Conservation (phyloP, 192 early-diverging fungal species). For the Backusella tarrabulga region DNA sequence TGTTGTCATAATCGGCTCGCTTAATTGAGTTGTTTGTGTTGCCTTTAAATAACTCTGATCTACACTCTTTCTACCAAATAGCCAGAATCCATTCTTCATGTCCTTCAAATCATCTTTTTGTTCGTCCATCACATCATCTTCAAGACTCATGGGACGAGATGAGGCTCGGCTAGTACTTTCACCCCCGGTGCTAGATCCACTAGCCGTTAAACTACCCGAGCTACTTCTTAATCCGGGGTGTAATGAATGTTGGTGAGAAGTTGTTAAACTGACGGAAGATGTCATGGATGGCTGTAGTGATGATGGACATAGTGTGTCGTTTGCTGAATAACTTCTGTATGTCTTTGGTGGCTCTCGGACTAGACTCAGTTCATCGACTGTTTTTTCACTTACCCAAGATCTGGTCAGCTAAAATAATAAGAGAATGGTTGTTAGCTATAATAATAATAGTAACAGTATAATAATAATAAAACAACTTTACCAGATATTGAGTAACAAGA, state of each 20-base stretch:
- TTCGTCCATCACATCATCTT: not conserved
- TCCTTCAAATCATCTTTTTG: not conserved
- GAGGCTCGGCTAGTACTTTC: conserved; percentile 23
- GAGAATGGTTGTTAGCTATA: not conserved
- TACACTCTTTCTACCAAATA: conserved; percentile 15
- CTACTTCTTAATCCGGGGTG: conserved; percentile 7
- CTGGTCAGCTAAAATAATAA: conserved; percentile 44
- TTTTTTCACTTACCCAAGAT: conserved; percentile 68
- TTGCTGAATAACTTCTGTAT: not conserved
- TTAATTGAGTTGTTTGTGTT: not conserved
- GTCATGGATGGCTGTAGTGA: not conserved
- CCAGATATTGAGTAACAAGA: conserved; percentile 62
- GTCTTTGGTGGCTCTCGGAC: conserved; percentile 57
- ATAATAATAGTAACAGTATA: not conserved
- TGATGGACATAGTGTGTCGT: not conserved
- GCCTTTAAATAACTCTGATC: not conserved
- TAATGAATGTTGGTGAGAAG: not conserved
- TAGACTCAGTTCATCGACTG: conserved; percentile 70
- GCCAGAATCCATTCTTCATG: conserved; percentile 10
- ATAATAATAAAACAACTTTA: conserved; percentile 28
- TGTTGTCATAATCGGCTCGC: not conserved
- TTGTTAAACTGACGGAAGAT: not conserved
- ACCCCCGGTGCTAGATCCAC: conserved; percentile 15
- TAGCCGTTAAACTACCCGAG: conserved; percentile 12
- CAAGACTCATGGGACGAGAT: conserved; percentile 29